Base-by-base conservation (phyloP, 306 rosid genomes). In the Sphenostylis stenocarpa region DNA sequence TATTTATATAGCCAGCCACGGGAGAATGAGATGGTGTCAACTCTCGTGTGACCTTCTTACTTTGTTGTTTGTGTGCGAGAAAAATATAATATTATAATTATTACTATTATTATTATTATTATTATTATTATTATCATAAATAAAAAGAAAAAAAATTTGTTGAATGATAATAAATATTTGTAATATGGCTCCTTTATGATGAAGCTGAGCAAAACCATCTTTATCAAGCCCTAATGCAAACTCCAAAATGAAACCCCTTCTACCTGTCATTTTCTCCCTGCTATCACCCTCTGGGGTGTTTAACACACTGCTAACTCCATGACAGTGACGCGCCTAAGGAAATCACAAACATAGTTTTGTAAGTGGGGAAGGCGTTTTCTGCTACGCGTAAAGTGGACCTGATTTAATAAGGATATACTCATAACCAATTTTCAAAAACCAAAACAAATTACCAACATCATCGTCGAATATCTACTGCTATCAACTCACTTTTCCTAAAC, bases 171-270 rank as follows among this genome's bases (percentile, higher is more conserved):
- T 38, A 38, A 38, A 44, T 21, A 57, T 57, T 56, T 20, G 29
- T 70, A 55, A 55, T 63, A 17, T 81, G 7, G 24, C 3, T 34
- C 55, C 68, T 53, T 23, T 78, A 73, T 60, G 77, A 79, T 62
- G 77, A 75, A 62, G 61, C 65, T 3, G 38, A 63, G 84, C 28
- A 71, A 75, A 75, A 63, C 72, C 79, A 79, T 83, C 74, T 74
- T 83, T 74, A 78, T 79, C 75, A 78, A 67, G 69, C 84, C 83
- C 84, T 79, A 83, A 83, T 77, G 80, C 63, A 64, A 67, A 73
- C 62, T 66, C 58, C 41, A 67, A 83, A 83, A 78, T 73, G 19
- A 63, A 73, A 69, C 12, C 28, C 11, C 52, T 43, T 70, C 72
- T 38, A 39, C 26, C 76, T 84, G 82, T 84, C 82, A 26, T 44